These are phyloP conservation scores for Phialophora expanda DNA, from an alignment of 2,329 filamentous ascomycete genomes.

Conservation along the genomic window DNA sequence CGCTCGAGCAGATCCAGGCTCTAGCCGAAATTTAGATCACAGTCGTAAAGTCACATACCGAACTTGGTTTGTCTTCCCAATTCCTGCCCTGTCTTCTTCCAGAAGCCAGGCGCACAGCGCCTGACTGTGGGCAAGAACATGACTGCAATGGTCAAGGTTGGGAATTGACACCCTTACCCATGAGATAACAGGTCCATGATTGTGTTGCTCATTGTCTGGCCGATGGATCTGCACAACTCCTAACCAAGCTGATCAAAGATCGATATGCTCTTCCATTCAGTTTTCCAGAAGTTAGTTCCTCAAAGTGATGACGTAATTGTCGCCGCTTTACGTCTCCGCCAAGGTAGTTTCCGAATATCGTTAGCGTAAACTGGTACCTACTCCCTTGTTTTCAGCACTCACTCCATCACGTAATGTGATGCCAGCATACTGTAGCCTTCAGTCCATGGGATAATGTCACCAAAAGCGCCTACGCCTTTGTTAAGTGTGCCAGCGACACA, in stretches of 20 bases:
- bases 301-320: background rate
- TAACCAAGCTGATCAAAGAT: background rate
- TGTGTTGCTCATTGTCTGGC: conserved; percentile 3
- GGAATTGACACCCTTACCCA: background rate
- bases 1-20: background rate
- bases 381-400: background rate
- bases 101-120: conserved; percentile 40
- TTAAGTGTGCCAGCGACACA: background rate
- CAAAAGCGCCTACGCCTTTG: background rate
- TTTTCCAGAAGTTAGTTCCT: background rate
- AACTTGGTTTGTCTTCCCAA: conserved; percentile 38
- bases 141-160: background rate
- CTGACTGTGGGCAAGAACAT: conserved; percentile 36
- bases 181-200: background rate
- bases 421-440: background rate
- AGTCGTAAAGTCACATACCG: conserved; percentile 29
- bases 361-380: background rate
- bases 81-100: conserved; percentile 38
- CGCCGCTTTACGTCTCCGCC: background rate
- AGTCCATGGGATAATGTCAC: background rate
- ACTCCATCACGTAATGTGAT: background rate
- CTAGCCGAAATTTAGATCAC: background rate
- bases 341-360: background rate
- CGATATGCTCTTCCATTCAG: background rate
- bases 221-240: background rate